A percentile compares a stretch with the other conserved stretches of the same genome.
Evolutionary conservation across 2,329 filamentous ascomycete species (phyloP).

Genomic region (Epichloe sibirici): DNA sequence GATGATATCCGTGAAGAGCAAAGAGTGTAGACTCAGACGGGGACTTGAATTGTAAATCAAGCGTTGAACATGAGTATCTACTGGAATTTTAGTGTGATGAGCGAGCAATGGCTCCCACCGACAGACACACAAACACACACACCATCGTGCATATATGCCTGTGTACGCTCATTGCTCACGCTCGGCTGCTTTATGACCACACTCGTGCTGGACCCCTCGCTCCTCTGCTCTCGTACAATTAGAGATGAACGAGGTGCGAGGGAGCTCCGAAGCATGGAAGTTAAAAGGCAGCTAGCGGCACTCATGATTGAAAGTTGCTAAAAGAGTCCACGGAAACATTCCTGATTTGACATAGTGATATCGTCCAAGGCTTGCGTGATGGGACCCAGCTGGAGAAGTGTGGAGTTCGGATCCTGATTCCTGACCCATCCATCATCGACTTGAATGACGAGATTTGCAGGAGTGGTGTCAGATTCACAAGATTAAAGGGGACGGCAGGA

Average conservation of each 20-base stretch:
- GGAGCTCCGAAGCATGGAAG: too few species aligned
- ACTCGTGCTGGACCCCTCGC: background rate
- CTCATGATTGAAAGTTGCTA: too few species aligned
- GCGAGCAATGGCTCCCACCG: background rate
- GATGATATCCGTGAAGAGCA: background rate
- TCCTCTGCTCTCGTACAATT: background rate
- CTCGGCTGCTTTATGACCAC: background rate
- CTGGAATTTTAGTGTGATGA: background rate
- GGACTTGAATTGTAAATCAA: background rate
- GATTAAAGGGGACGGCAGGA: background rate
- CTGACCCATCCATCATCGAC: background rate
- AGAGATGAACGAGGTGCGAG: too few species aligned
- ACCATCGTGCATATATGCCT: background rate
- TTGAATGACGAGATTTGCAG: background rate
- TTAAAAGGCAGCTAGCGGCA: too few species aligned
- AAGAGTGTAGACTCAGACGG: background rate
- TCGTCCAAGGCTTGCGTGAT: background rate
- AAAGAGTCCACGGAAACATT: background rate
- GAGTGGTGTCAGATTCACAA: background rate
- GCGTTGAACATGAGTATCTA: background rate
- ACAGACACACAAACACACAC: background rate
- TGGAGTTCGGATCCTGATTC: slow-evolving; percentile 2
- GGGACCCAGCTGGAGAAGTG: slow-evolving; percentile 2
- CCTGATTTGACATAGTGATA: slow-evolving; percentile 1
- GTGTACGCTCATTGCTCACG: background rate